Conservation (phyloP, 139 green algal species). For the Tetratostichococcus sp. region DNA sequence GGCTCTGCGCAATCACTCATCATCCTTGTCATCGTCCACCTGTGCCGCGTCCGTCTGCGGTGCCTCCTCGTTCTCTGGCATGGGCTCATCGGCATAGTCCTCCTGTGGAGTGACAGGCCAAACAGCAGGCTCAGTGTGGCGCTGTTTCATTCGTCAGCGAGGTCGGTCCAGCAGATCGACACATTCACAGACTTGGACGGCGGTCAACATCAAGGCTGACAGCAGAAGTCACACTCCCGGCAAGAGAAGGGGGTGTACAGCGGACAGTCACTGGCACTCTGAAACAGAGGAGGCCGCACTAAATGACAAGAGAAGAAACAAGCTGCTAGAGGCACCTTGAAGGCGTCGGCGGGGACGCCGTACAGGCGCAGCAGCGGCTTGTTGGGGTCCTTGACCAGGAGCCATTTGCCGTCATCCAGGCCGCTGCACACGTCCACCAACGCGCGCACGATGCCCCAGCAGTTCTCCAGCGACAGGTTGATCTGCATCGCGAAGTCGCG, state of each 20-base stretch:
- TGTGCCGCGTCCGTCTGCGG: constrained; percentile 2
- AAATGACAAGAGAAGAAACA: too few species aligned
- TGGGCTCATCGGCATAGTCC: constrained; percentile 29
- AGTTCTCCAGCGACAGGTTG: constrained; percentile 91
- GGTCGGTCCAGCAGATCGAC: too few species aligned
- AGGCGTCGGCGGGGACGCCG: constrained; percentile 59
- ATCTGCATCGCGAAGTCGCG: constrained; percentile 90
- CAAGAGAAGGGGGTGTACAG: too few species aligned
- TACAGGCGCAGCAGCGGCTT: constrained; percentile 88
- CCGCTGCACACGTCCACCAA: constrained; percentile 84
- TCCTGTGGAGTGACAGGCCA: background rate
- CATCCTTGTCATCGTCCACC: constrained; percentile 15
- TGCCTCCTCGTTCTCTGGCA: constrained; percentile 24
- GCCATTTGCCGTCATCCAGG: constrained; percentile 76
- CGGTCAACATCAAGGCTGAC: too few species aligned
- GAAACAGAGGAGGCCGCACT: too few species aligned
- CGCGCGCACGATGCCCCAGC: constrained; percentile 91
- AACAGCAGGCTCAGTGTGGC: too few species aligned
- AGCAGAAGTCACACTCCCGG: too few species aligned
- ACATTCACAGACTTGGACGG: too few species aligned
- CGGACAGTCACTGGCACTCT: too few species aligned
- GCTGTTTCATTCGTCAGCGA: too few species aligned
- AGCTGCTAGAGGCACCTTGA: too few species aligned
- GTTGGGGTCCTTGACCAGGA: constrained; percentile 93
- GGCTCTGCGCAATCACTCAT: constrained; percentile 4